Conservation (phyloP, 345 rosid species). For the Rhodomyrtus tomentosa region DNA sequence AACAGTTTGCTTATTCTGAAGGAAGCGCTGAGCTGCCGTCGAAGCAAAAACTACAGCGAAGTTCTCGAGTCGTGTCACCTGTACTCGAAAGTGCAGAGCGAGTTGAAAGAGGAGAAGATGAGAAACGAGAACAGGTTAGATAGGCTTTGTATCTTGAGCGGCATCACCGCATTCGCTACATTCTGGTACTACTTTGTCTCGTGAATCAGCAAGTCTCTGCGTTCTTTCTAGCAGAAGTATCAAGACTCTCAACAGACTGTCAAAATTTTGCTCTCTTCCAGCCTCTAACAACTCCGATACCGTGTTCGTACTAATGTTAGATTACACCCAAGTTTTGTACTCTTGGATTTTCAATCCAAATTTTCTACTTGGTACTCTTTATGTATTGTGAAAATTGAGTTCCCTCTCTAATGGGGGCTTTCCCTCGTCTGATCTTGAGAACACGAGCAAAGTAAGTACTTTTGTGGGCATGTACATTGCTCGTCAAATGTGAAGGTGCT, state of each 20-base stretch:
- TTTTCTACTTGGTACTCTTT: background rate
- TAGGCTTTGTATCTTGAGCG: slow-evolving; percentile 45
- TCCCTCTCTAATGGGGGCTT: background rate
- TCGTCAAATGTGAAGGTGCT: background rate
- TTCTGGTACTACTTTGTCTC: slow-evolving; percentile 52
- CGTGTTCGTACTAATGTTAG: background rate
- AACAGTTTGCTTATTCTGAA: slow-evolving; percentile 57
- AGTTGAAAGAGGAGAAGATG: slow-evolving; percentile 67
- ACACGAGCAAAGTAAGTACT: background rate
- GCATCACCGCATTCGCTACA: slow-evolving; percentile 50
- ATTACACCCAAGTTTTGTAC: background rate
- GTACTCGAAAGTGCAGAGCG: slow-evolving; percentile 54
- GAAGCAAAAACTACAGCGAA: slow-evolving; percentile 66
- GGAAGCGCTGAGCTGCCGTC: slow-evolving; percentile 48
- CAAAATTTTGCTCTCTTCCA: background rate
- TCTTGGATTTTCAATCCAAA: background rate
- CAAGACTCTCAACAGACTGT: background rate
- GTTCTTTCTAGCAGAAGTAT: background rate
- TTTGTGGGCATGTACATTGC: background rate
- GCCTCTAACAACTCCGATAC: background rate
- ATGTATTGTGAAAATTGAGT: background rate
- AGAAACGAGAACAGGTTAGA: slow-evolving; percentile 59
- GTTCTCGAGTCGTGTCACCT: slow-evolving; percentile 60
- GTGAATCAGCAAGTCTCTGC: slow-evolving; percentile 5
- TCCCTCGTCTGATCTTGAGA: background rate